phyloP scores from a whole-genome alignment of 2,329 filamentous ascomycete species.

The Aspergillus vadensis region DNA sequence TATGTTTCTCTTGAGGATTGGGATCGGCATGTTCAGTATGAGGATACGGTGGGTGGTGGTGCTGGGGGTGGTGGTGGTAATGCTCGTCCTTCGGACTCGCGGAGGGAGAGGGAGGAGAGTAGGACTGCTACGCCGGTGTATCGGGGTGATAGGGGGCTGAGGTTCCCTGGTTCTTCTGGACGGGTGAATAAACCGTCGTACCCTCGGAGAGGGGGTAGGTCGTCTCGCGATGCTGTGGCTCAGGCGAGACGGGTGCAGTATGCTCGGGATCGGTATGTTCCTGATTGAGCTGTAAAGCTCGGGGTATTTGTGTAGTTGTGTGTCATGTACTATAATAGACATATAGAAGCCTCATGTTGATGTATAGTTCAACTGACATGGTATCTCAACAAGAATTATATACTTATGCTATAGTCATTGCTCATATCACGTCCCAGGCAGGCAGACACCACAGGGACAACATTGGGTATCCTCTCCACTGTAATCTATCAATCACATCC shows the following conservation, averaged over 20 bases:
- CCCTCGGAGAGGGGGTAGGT: slow-evolving; percentile 15
- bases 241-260: slow-evolving; percentile 31
- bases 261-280: slow-evolving; percentile 36
- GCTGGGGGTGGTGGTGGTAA: too few species aligned
- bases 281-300: slow-evolving; percentile 28
- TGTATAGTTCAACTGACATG: slow-evolving; percentile 8
- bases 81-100: too few species aligned
- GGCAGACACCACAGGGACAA: neutral
- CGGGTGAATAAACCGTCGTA: slow-evolving; percentile 30
- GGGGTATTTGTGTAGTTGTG: slow-evolving; percentile 3
- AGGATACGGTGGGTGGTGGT: slow-evolving; percentile 19
- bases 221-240: slow-evolving; percentile 20
- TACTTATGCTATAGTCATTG: slow-evolving; percentile 15
- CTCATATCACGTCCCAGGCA: slow-evolving; percentile 16
- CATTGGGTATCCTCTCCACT: neutral
- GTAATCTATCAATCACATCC: too few species aligned
- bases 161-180: slow-evolving; percentile 16
- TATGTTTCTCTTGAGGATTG: slow-evolving; percentile 71
- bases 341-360: slow-evolving; percentile 8
- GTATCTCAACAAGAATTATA: slow-evolving; percentile 21
- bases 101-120: slow-evolving; percentile 2
- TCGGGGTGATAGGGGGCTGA: slow-evolving; percentile 10
- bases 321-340: neutral
- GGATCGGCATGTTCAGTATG: slow-evolving; percentile 79
- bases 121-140: slow-evolving; percentile 29